Conservation (phyloP, 805 yeast genomes). For the Blastobotrys attinorum region DNA sequence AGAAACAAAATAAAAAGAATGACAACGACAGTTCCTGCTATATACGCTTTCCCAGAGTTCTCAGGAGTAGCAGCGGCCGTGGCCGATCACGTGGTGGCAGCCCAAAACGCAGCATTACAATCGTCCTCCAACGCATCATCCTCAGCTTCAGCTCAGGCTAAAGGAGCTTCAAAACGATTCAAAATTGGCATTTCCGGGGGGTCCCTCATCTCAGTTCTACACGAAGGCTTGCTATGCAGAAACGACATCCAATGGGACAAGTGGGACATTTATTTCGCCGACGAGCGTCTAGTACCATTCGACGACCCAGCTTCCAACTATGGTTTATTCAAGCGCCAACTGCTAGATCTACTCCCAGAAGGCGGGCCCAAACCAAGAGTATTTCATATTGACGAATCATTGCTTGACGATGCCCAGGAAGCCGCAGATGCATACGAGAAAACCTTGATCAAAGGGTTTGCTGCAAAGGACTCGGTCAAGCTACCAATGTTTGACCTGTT, state of each 20-base stretch:
- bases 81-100: slow-evolving; percentile 86
- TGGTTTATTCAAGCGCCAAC: slow-evolving; percentile 77
- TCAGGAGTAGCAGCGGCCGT: slow-evolving; percentile 92
- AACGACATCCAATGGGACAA: slow-evolving; percentile 79
- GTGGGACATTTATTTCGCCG: slow-evolving; percentile 96
- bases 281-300: slow-evolving; percentile 89
- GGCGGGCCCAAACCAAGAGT: slow-evolving; percentile 54
- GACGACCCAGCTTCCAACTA: slow-evolving; percentile 76
- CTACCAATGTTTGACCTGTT: slow-evolving; percentile 90
- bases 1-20: too few species aligned
- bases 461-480: slow-evolving; percentile 92
- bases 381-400: slow-evolving; percentile 71
- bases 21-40: slow-evolving; percentile 92
- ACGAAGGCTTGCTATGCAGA: slow-evolving; percentile 75
- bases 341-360: slow-evolving; percentile 61
- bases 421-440: slow-evolving; percentile 93
- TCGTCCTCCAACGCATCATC: slow-evolving; percentile 10
- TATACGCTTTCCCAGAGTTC: slow-evolving; percentile 87
- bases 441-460: slow-evolving; percentile 78
- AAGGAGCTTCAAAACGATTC: slow-evolving; percentile 43
- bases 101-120: slow-evolving; percentile 64
- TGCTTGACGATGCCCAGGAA: slow-evolving; percentile 59
- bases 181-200: slow-evolving; percentile 93
- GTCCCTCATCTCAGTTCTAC: slow-evolving; percentile 74
- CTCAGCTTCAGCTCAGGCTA: slow-evolving; percentile 1